Conservation (phyloP, 1,284 basidiomycete species). For the Trichosporon faecale region DNA sequence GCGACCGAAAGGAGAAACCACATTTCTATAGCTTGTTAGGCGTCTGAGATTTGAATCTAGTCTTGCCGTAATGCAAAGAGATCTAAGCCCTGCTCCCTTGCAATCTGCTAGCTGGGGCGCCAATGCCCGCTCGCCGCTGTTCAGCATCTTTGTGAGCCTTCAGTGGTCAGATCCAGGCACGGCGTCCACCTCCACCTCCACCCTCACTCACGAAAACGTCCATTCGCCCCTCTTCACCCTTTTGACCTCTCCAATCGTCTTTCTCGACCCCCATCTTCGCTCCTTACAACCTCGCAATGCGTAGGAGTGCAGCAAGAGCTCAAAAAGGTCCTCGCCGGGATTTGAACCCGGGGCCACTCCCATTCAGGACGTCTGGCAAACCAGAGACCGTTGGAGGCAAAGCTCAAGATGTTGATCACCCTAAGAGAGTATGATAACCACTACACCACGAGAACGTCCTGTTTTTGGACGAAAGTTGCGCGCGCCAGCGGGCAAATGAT, state of each 20-base stretch:
- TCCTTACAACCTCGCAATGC: neutral
- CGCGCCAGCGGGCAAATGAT: too few relatives aligned
- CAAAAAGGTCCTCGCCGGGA: constrained; percentile 5
- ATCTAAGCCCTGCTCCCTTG: too few relatives aligned
- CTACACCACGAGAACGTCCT: constrained; percentile 5
- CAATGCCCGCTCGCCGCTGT: too few relatives aligned
- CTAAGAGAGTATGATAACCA: constrained; percentile 6
- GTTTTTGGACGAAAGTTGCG: neutral
- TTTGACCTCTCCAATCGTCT: neutral
- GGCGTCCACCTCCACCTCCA: neutral
- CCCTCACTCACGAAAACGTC: neutral
- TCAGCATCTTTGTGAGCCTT: too few relatives aligned
- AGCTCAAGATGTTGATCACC: constrained; percentile 5
- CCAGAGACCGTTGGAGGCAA: neutral
- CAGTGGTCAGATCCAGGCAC: neutral
- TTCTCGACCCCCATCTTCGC: neutral
- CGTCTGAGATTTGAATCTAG: too few relatives aligned
- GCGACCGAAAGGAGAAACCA: too few relatives aligned
- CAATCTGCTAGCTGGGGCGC: too few relatives aligned
- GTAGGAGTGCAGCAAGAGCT: neutral
- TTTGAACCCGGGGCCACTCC: constrained; percentile 5
- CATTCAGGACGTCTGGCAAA: neutral
- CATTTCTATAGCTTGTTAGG: too few relatives aligned
- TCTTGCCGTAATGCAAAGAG: too few relatives aligned
- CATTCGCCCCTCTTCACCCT: neutral